phyloP scores from a whole-genome alignment of 345 rosid species.

The Lepidium didymum region DNA sequence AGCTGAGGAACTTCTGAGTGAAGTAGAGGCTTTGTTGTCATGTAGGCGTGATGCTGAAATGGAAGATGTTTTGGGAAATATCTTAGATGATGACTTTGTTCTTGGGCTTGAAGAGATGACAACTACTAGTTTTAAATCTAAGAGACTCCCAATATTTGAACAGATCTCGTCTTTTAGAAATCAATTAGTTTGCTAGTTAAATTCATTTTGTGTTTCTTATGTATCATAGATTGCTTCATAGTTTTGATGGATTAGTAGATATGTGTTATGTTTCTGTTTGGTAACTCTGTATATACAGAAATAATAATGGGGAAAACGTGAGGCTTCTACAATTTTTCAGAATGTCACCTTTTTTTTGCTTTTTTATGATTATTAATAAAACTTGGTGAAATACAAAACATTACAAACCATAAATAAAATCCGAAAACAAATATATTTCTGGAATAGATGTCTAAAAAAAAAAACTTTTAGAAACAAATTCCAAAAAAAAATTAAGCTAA shows the following conservation, averaged over 20 bases:
- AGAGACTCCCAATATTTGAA: slow-evolving; percentile 83
- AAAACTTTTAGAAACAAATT: too few species aligned
- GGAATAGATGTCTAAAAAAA: too few species aligned
- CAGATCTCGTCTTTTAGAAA: slow-evolving; percentile 69
- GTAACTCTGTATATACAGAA: slow-evolving; percentile 11
- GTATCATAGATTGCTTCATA: neutral
- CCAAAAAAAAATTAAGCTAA: too few species aligned
- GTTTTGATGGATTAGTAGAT: neutral
- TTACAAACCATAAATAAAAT: too few species aligned
- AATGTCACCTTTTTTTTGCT: too few species aligned
- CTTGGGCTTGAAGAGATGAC: slow-evolving; percentile 46
- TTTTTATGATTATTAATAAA: too few species aligned
- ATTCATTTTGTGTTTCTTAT: neutral
- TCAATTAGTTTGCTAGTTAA: slow-evolving; percentile 43
- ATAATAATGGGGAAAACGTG: slow-evolving; percentile 20
- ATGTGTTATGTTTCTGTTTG: neutral
- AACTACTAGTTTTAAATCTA: slow-evolving; percentile 50
- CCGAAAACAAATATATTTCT: too few species aligned
- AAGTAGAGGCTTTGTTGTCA: slow-evolving; percentile 32
- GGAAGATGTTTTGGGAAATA: slow-evolving; percentile 29
- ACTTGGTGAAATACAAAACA: too few species aligned
- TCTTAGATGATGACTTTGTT: slow-evolving; percentile 50
- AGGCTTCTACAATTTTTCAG: too few species aligned
- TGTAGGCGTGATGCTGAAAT: slow-evolving; percentile 14
- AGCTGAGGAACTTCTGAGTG: slow-evolving; percentile 46